Conservation (phyloP, 83 land plant genomes). For the Diphasiastrum complanatum region DNA sequence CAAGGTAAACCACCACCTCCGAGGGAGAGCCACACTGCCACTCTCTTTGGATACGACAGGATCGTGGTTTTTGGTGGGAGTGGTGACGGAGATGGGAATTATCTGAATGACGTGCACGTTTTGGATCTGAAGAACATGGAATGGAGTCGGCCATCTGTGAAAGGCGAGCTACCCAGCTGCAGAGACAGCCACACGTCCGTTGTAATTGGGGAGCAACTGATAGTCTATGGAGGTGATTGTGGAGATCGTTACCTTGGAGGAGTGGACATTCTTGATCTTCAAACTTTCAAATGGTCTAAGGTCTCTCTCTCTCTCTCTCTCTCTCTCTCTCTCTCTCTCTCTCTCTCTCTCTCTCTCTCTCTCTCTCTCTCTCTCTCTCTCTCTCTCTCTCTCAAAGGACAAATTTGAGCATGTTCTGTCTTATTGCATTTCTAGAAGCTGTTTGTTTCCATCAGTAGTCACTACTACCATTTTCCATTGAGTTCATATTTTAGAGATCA, state of each 20-base stretch:
- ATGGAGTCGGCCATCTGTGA: constrained; percentile 52
- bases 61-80: constrained; percentile 64
- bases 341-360: neutral
- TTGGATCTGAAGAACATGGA: constrained; percentile 50
- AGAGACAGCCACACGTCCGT: constrained; percentile 66
- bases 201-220: constrained; percentile 41
- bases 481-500: too few relatives aligned
- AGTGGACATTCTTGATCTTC: constrained; percentile 49
- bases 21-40: constrained; percentile 64
- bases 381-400: too few relatives aligned
- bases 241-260: constrained; percentile 66
- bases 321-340: neutral
- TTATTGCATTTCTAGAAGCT: too few relatives aligned
- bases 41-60: constrained; percentile 43
- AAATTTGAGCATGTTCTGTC: too few relatives aligned
- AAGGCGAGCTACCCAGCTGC: constrained; percentile 47
- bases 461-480: too few relatives aligned
- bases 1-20: constrained; percentile 51
- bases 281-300: constrained; percentile 54
- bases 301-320: constrained; percentile 31
- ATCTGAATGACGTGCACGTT: constrained; percentile 64
- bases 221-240: constrained; percentile 69
- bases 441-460: too few relatives aligned
- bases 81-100: constrained; percentile 67
- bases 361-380: too few relatives aligned